These are phyloP conservation scores for Lactifluus rugatus DNA, from an alignment of 768 basidiomycete species.

Conservation along the genomic window DNA sequence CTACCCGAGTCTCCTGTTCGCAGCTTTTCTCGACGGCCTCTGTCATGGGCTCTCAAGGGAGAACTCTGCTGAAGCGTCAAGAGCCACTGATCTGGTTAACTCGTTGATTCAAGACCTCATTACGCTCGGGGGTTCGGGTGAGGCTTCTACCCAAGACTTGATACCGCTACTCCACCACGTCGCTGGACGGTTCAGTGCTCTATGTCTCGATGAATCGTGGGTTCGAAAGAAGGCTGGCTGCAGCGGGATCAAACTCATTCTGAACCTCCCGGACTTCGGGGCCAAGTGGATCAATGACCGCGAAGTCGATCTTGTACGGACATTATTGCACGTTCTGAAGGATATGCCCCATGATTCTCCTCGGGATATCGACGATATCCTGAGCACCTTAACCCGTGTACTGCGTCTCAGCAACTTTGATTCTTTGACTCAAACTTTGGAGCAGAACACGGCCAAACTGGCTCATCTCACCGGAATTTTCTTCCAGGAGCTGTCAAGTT, in stretches of 20 bases:
- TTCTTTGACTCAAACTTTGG: constrained; percentile 36
- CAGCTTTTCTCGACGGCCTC: constrained; percentile 71
- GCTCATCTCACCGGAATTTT: constrained; percentile 71
- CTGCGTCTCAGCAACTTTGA: constrained; percentile 50
- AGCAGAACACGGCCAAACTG: constrained; percentile 36
- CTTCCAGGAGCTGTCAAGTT: constrained; percentile 79
- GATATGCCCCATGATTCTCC: constrained; percentile 90
- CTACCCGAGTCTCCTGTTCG: constrained; percentile 47
- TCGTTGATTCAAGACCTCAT: constrained; percentile 61
- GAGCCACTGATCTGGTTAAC: constrained; percentile 50
- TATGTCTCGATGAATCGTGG: constrained; percentile 92
- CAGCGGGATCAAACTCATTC: constrained; percentile 73
- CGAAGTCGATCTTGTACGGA: constrained; percentile 83
- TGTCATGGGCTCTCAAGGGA: constrained; percentile 67
- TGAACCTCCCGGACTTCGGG: constrained; percentile 58
- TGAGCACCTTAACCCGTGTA: constrained; percentile 63
- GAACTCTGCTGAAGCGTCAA: constrained; percentile 47
- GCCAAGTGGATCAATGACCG: constrained; percentile 75
- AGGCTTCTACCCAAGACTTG: constrained; percentile 44
- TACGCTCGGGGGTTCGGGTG: constrained; percentile 37
- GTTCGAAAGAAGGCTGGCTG: constrained; percentile 83
- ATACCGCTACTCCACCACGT: constrained; percentile 70
- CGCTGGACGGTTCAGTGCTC: constrained; percentile 68
- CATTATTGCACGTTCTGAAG: constrained; percentile 83
- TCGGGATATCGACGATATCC: constrained; percentile 66